phyloP scores from a whole-genome alignment of 331 rosid genomes.

The Quercus tomentella region DNA sequence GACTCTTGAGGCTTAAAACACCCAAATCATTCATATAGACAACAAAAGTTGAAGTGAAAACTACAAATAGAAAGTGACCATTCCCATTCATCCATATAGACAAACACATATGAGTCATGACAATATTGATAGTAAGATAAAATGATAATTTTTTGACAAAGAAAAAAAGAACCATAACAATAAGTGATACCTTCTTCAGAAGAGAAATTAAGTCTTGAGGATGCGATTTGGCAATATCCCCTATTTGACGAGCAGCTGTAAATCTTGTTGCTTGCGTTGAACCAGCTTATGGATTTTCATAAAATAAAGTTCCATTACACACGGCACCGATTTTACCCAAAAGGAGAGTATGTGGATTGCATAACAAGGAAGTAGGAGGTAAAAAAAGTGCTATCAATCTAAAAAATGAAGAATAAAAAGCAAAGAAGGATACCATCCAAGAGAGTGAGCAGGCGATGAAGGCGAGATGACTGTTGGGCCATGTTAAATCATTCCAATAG shows the following conservation, averaged over 20 bases:
- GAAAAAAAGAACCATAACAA: neutral
- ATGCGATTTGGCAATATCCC: constrained; percentile 94
- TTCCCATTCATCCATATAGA: neutral
- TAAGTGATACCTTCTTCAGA: constrained; percentile 64
- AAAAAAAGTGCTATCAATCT: constrained; percentile 6
- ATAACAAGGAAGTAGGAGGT: neutral
- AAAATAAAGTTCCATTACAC: constrained; percentile 37
- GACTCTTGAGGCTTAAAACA: neutral
- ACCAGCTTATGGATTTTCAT: constrained; percentile 70
- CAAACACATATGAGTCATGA: neutral
- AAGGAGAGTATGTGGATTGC: neutral
- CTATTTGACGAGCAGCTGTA: constrained; percentile 97
- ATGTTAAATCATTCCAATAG: constrained; percentile 73
- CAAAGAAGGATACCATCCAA: constrained; percentile 83
- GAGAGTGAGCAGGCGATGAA: constrained; percentile 94
- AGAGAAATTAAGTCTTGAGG: constrained; percentile 87
- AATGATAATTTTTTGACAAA: neutral
- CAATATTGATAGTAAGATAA: neutral
- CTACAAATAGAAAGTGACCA: neutral
- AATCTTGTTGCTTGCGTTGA: constrained; percentile 95
- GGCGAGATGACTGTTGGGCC: constrained; percentile 99
- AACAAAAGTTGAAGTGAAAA: neutral
- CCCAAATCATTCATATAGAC: neutral
- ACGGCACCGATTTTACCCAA: neutral
- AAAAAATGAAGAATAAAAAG: neutral